phyloP scores from a whole-genome alignment of 116 monocot genomes.

The Posidonia oceanica region DNA sequence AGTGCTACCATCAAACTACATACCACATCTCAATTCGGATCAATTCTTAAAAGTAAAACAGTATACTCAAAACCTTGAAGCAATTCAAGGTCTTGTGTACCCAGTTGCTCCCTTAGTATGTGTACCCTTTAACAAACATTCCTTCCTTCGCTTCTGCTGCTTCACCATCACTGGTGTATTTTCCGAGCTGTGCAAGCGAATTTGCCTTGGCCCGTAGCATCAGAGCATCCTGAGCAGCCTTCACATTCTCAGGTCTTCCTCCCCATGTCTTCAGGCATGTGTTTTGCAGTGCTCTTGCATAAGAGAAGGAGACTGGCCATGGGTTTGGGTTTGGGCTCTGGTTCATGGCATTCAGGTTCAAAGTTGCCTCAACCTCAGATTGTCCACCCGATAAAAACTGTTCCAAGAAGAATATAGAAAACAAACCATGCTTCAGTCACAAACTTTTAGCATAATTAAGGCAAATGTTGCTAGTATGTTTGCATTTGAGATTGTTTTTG shows the following conservation, averaged over 20 bases:
- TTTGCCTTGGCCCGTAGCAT: slow-evolving; percentile 30
- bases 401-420: background rate
- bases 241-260: slow-evolving; percentile 30
- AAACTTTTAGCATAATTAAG: background rate
- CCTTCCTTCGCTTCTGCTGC: slow-evolving; percentile 28
- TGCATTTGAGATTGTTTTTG: too few relatives aligned
- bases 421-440: background rate
- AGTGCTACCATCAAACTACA: background rate
- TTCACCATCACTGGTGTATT: slow-evolving; percentile 38
- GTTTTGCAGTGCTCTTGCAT: slow-evolving; percentile 42
- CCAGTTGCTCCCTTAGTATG: slow-evolving; percentile 15
- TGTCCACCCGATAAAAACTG: slow-evolving; percentile 40
- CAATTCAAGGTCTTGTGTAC: background rate
- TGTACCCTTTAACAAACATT: slow-evolving; percentile 31
- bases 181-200: slow-evolving; percentile 35
- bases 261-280: slow-evolving; percentile 48
- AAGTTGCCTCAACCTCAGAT: slow-evolving; percentile 39
- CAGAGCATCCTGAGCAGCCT: slow-evolving; percentile 29
- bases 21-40: background rate
- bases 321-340: slow-evolving; percentile 37
- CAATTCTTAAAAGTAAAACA: background rate
- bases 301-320: slow-evolving; percentile 43
- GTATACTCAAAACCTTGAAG: background rate
- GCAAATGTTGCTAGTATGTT: too few relatives aligned
- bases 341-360: slow-evolving; percentile 39